phyloP scores from a whole-genome alignment of 495 filamentous ascomycete genomes.

The Articulospora tetracladia region DNA sequence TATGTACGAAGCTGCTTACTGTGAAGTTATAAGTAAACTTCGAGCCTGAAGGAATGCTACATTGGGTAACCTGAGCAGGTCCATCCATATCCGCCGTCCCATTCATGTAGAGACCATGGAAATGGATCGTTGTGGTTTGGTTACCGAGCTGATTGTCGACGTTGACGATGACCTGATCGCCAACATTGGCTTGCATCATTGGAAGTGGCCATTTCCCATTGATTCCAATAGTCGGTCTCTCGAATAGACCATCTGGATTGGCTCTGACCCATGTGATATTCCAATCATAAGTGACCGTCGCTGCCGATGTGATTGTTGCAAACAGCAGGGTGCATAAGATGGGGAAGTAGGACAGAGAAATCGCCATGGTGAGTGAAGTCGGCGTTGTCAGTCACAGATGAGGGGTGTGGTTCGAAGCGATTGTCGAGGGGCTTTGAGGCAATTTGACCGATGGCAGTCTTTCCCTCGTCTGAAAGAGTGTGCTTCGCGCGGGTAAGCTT shows the following conservation, averaged over 20 bases:
- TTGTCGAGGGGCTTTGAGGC: conserved; percentile 1
- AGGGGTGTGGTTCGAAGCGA: conserved; percentile 9
- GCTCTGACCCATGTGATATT: conserved; percentile 75
- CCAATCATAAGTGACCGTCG: conserved; percentile 71
- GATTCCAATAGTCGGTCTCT: conserved; percentile 71
- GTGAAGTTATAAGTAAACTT: conserved; percentile 41
- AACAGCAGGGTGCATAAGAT: conserved; percentile 31
- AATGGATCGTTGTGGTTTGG: conserved; percentile 56
- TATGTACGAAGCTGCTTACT: conserved; percentile 16
- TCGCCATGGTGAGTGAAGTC: conserved; percentile 15
- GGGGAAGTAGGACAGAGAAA: conserved; percentile 27
- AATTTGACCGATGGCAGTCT: background rate
- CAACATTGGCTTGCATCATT: conserved; percentile 61
- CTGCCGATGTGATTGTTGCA: conserved; percentile 41
- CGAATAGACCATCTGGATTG: conserved; percentile 71
- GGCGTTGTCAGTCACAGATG: background rate
- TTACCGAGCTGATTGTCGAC: conserved; percentile 70
- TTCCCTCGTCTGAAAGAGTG: background rate
- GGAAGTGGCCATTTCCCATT: conserved; percentile 79
- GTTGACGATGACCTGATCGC: conserved; percentile 69
- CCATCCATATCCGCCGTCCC: conserved; percentile 63
- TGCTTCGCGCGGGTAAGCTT: background rate
- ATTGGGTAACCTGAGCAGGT: conserved; percentile 54
- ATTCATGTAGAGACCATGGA: conserved; percentile 62
- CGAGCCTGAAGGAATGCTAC: conserved; percentile 35